Base-by-base conservation (phyloP, 495 filamentous ascomycete species). In the Amorphotheca resinae region DNA sequence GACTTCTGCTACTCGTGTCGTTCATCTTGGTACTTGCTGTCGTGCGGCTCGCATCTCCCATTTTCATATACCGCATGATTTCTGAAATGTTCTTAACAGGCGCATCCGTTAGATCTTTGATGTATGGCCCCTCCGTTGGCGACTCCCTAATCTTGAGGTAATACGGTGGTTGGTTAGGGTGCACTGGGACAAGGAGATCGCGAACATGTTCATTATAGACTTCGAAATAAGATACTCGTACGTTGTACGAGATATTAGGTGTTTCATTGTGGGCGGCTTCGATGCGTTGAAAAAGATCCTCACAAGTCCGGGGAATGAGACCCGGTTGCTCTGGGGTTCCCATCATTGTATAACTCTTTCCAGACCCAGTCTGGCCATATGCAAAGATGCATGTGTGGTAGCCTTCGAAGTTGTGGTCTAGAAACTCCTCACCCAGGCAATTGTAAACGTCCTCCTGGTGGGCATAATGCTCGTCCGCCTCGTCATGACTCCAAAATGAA, bases 331-430 rank as follows among this genome's bases (percentile, higher is more conserved):
- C 74, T 2, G 78, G 77, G 1, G 84, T 93, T 23, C 91, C 91
- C 91, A 99, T 99, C 93, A 99, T 96, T 14, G 91, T 95, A 62
- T 96, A 99, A 60, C 81, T 88, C 66, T 99, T 99, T 16, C 91
- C 91, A 1, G 89, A 93, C 15, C 91, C 91, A 0, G 91, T 99
- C 68, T 99, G 91, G 12, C 91, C 89, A 53, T 99, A 99, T 33
- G 91, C 93, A 56, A 99, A 96, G 48, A 99, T 96, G 58, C 91
- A 99, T 0, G 91, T 99, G 61, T 99, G 87, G 63, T 96, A 99
- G 45, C 91, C 91, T 55, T 95, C 89, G 50, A 99, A 99, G 62
- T 99, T 99, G 66, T 96, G 93, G 59, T 99, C 93, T 40, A 99
- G 69, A 46, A 96, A 96, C 50, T 96, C 93, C 57, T 96, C 91